Evolutionary conservation across 1,139 yeast genomes (phyloP).

Genomic region (Yamadazyma diospyri): DNA sequence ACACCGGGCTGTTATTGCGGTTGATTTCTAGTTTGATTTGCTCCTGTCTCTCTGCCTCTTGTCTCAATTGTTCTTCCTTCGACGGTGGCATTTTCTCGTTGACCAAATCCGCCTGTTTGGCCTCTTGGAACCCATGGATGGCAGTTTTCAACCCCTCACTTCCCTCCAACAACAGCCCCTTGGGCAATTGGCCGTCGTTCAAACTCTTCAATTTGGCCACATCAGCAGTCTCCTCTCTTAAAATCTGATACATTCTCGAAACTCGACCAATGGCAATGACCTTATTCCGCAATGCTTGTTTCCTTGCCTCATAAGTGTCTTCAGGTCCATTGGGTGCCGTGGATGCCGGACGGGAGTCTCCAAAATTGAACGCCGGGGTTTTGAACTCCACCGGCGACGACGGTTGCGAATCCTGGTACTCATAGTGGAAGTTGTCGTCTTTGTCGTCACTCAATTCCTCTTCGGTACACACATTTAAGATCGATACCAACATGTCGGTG

Average conservation of each 20-base stretch:
- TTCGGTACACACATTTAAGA: conserved; percentile 90
- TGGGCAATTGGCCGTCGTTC: conserved; percentile 68
- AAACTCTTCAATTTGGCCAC: conserved; percentile 76
- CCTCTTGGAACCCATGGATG: conserved; percentile 77
- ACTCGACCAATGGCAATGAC: conserved; percentile 93
- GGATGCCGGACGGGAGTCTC: conserved; percentile 7
- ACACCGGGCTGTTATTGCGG: conserved; percentile 33
- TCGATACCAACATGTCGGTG: conserved; percentile 88
- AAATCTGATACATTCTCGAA: conserved; percentile 86
- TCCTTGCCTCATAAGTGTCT: conserved; percentile 40
- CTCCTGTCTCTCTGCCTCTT: conserved; percentile 44
- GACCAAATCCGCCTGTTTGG: conserved; percentile 71
- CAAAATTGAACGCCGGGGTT: conserved; percentile 7
- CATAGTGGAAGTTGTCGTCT: conserved; percentile 22
- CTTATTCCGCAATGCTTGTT: conserved; percentile 75
- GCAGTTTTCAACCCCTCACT: conserved; percentile 73
- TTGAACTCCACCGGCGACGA: conserved; percentile 15
- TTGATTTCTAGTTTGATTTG: conserved; percentile 42
- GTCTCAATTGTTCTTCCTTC: conserved; percentile 48
- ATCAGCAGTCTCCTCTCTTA: conserved; percentile 86
- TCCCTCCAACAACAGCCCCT: conserved; percentile 84
- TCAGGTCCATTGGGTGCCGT: conserved; percentile 1
- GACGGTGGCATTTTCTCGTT: conserved; percentile 94
- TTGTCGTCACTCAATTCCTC: conserved; percentile 86
- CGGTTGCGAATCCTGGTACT: conserved; percentile 11